Evolutionary conservation across 2,329 filamentous ascomycete genomes (phyloP), one percentile per base, ranked within the genome.

Genomic region (Dactylonectria estremocensis): DNA sequence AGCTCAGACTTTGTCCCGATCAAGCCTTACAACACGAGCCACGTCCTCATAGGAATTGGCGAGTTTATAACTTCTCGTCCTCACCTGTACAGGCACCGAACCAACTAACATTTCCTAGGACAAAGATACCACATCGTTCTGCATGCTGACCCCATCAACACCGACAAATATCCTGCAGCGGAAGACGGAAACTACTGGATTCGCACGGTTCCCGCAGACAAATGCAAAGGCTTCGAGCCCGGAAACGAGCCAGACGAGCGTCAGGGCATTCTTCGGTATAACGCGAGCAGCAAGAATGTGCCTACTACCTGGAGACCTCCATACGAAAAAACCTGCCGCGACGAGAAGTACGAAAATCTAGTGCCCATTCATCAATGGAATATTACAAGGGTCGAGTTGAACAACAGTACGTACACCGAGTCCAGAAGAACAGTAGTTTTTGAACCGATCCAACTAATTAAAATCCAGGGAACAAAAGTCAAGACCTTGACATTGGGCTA

Each of bases 181-280:
- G 58, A 62, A 0, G 65, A 74, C 13, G 72, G 67, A 1, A 74
- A 74, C n/a, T 74, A 67, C 31, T 74, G 71, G 72, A 75, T 75
- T 6, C 70, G 72, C 11, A 74, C 72, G 1, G 65, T 69, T 71
- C 7, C 70, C 31, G 64, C 69, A 1, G 43, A 67, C 0, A 11
- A 9, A 1, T 68, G 61, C 14, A 28, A 28, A 28, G 71, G 64
- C 1, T 48, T 53, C 4, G 0, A 1, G 0, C 63, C 72, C 0
- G 69, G 63, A 14, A 54, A 50, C 2, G n/a, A 55, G 2, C 59
- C 63, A 1, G 73, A 74, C n/a, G 72, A 74, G 8, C 43, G 48
- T 31, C 73, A 61, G 1, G 72, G 72, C 0, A 74, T 74, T 1
- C 31, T 74, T 0, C 66, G 72, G 0, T 74, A 74, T 2, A 57